phyloP scores from a whole-genome alignment of 495 filamentous ascomycete species.

The Clohesyomyces aquaticus region DNA sequence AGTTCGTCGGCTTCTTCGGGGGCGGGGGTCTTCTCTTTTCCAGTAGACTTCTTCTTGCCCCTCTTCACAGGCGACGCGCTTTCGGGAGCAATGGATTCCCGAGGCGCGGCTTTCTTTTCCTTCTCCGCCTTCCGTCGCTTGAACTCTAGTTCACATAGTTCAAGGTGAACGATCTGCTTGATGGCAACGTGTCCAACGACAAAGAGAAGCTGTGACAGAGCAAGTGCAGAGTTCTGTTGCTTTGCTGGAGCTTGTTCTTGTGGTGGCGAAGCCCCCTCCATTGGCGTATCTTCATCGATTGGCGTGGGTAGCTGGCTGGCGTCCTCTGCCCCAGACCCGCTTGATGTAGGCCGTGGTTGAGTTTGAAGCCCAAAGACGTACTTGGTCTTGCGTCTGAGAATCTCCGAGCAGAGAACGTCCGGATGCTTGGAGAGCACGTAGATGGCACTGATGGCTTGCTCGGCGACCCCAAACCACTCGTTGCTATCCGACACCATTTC shows the following conservation, averaged over 20 bases:
- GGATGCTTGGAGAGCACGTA: conserved; percentile 95
- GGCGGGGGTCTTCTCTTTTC: conserved; percentile 48
- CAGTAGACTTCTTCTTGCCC: conserved; percentile 48
- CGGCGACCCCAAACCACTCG: conserved; percentile 95
- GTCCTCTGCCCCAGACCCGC: conserved; percentile 49
- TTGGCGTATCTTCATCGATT: background rate
- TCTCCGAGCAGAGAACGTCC: conserved; percentile 89
- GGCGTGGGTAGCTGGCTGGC: conserved; percentile 42
- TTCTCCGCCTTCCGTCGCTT: conserved; percentile 94
- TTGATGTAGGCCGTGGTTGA: conserved; percentile 45
- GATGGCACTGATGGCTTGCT: conserved; percentile 94
- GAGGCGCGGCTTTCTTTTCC: conserved; percentile 66
- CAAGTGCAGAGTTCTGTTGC: conserved; percentile 57
- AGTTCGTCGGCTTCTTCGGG: conserved; percentile 73
- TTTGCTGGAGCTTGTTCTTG: conserved; percentile 23
- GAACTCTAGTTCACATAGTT: conserved; percentile 95
- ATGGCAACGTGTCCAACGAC: conserved; percentile 95
- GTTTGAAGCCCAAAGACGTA: conserved; percentile 66
- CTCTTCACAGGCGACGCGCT: conserved; percentile 54
- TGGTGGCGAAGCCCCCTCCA: conserved; percentile 33
- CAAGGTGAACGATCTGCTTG: conserved; percentile 99
- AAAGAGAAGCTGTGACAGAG: conserved; percentile 88
- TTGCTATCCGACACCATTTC: conserved; percentile 85
- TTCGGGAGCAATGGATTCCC: conserved; percentile 25
- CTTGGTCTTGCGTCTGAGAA: conserved; percentile 83